Conservation (phyloP, 1,284 basidiomycete species). For the Apiotrichum porosum region DNA sequence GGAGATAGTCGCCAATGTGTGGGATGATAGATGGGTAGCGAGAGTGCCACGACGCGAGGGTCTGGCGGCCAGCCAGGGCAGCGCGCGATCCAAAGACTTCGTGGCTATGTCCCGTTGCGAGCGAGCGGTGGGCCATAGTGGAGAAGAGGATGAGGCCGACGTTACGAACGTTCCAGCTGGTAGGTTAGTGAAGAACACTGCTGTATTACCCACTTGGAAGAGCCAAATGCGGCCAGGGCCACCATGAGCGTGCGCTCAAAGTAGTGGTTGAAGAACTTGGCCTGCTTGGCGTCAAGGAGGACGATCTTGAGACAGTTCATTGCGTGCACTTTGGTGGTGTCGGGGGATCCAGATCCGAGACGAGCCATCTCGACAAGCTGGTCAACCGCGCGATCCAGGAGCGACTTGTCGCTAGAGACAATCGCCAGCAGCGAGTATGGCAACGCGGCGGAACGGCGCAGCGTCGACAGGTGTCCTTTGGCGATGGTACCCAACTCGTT, state of each 20-base stretch:
- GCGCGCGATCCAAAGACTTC: conserved; percentile 27
- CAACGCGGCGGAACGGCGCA: conserved; percentile 45
- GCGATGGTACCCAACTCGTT: conserved; percentile 37
- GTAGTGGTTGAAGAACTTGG: conserved; percentile 30
- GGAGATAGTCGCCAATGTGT: conserved; percentile 24
- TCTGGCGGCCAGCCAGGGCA: conserved; percentile 32
- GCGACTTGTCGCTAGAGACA: conserved; percentile 27
- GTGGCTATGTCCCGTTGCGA: conserved; percentile 28
- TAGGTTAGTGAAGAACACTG: background rate
- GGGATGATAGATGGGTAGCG: conserved; percentile 39
- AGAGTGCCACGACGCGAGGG: conserved; percentile 33
- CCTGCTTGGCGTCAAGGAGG: conserved; percentile 43
- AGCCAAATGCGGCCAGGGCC: conserved; percentile 41
- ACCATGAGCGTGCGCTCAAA: conserved; percentile 41
- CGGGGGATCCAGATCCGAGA: conserved; percentile 29
- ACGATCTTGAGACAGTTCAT: conserved; percentile 48
- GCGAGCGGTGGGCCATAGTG: conserved; percentile 38
- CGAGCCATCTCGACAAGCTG: conserved; percentile 31
- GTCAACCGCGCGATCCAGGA: conserved; percentile 31
- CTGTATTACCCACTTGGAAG: conserved; percentile 34
- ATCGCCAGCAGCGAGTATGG: conserved; percentile 43
- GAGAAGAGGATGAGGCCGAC: conserved; percentile 47
- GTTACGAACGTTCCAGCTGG: conserved; percentile 49
- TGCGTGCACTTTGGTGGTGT: conserved; percentile 44
- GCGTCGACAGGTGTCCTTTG: conserved; percentile 38